Conservation (phyloP, 2,329 filamentous ascomycete genomes). For the Bipolaris gigantea region DNA sequence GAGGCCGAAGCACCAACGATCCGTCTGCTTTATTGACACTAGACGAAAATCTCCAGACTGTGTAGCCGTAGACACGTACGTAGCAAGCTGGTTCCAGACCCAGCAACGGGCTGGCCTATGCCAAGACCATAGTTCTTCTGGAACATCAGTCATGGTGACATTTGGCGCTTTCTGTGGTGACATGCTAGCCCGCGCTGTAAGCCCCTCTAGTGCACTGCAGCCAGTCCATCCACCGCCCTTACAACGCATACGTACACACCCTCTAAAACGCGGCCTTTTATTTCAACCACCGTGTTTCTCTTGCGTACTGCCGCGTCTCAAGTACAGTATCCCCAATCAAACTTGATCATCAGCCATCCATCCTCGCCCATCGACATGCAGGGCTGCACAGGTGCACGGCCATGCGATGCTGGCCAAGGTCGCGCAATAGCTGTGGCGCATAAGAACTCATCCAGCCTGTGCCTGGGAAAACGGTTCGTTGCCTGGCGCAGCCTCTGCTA, state of each 20-base stretch:
- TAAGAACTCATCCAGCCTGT: neutral
- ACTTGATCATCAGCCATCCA: neutral
- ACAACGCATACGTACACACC: neutral
- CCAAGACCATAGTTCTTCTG: constrained; percentile 10
- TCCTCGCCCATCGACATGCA: constrained; percentile 2
- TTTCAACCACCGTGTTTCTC: too few species aligned
- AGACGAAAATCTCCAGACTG: neutral
- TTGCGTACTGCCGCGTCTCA: neutral
- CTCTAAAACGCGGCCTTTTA: too few species aligned
- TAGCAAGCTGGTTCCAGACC: neutral
- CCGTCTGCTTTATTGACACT: constrained; percentile 8
- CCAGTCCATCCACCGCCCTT: neutral
- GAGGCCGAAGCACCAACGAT: constrained; percentile 23
- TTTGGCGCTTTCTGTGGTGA: neutral
- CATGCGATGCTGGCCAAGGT: neutral
- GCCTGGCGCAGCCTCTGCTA: constrained; percentile 9
- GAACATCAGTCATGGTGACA: neutral
- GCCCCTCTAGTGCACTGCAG: neutral
- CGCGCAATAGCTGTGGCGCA: constrained; percentile 8
- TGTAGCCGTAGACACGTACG: neutral
- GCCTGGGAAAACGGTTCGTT: constrained; percentile 13
- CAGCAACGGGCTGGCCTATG: constrained; percentile 1
- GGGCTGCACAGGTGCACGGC: neutral
- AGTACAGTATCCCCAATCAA: neutral
- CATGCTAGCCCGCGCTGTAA: neutral